Base-by-base conservation (phyloP, 2,329 filamentous ascomycete species). In the Cladophialophora chaetospira region DNA sequence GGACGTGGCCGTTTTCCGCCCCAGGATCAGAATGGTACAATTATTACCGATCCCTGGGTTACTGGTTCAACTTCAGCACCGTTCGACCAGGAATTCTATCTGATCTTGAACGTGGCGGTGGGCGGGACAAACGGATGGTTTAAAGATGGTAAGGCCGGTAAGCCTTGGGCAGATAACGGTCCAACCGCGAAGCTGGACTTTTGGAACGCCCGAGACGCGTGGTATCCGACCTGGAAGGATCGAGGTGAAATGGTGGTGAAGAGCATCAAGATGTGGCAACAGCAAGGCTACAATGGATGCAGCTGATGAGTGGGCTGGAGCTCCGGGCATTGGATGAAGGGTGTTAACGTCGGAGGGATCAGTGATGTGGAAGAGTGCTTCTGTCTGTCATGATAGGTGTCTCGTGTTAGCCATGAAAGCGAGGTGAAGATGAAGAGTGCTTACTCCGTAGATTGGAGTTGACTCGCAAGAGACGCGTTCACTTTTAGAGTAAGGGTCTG, bases 41-140 rank as follows among this genome's bases (percentile, higher is more conserved):
- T 81, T 3, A 75, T 90, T 5, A 65, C 74, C 9, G 80, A 91
- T 65, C 78, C 81, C 0, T 92, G 88, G 88, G 77, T 75, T 19
- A 69, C 80, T 26, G 42, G 62, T 86, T 85, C 1, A 28, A 11
- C 48, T n/a, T 82, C 86, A 59, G 85, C 88, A 0, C 89, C 89
- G 0, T 93, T 93, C 65, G 88, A 92, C 67, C 80, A 89, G 63
- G 75, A 82, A 19, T 92, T 92, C 67, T 91, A 89, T 66, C 80
- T 93, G 42, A 87, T 91, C 64, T 69, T 93, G 56, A 89, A 89
- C 66, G 77, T 92, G 3, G 88, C 85, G 9, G 88, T 92, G 5
- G 89, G 89, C 25, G 84, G 85, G 48, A 91, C 86, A 15, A 92
- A 91, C 64, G 89, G 89, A 31, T 95, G 89, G 89, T 95, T 94